phyloP scores from a whole-genome alignment of 2,329 filamentous ascomycete species.

The Rhynchosporium agropyri region DNA sequence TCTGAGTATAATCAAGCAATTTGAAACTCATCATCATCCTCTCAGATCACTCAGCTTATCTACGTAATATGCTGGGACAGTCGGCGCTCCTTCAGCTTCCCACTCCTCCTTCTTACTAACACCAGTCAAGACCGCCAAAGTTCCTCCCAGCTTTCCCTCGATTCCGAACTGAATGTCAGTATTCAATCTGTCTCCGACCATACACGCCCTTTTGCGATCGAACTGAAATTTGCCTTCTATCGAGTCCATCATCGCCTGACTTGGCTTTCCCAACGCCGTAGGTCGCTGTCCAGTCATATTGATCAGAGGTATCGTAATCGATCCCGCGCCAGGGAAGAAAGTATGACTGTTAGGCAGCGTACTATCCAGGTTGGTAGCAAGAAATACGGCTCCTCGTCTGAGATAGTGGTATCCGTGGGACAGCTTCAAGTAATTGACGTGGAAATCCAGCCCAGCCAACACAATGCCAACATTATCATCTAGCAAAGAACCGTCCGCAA shows the following conservation, averaged over 20 bases:
- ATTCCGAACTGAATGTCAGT: conserved; percentile 97
- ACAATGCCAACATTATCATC: conserved; percentile 91
- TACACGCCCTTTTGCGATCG: conserved; percentile 82
- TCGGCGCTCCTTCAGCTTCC: conserved; percentile 66
- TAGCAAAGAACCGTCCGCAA: conserved; percentile 74
- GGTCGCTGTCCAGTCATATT: conserved; percentile 73
- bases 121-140: conserved; percentile 86
- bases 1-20: background rate
- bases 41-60: conserved; percentile 80
- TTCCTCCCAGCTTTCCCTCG: conserved; percentile 87
- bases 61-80: conserved; percentile 80
- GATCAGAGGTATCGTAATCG: conserved; percentile 75
- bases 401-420: conserved; percentile 86
- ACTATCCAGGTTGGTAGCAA: conserved; percentile 92
- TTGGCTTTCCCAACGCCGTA: conserved; percentile 86
- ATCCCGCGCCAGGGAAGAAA: conserved; percentile 90
- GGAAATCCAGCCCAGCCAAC: conserved; percentile 87
- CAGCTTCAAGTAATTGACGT: conserved; percentile 93
- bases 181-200: conserved; percentile 92
- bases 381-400: conserved; percentile 76
- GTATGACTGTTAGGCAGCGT: conserved; percentile 80
- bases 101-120: conserved; percentile 86
- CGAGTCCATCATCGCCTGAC: conserved; percentile 99
- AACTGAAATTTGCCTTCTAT: conserved; percentile 95
- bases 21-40: conserved; percentile 31